Evolutionary conservation across 345 rosid species (phyloP).

Genomic region (Eucalyptus decipiens): DNA sequence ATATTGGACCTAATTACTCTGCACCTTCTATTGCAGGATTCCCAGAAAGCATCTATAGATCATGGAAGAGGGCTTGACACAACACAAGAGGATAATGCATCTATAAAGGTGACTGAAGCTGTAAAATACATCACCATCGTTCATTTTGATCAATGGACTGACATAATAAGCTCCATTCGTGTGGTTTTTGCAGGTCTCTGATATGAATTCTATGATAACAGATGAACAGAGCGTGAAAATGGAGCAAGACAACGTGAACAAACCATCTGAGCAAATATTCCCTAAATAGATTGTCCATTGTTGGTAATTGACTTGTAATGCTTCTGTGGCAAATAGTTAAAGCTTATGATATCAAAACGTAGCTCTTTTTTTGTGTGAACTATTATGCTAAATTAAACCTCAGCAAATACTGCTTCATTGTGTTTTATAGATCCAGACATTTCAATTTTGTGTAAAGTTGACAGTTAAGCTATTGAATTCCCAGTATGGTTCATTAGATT

Average conservation of each 20-base stretch:
- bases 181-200: conserved; percentile 31
- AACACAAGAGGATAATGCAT: conserved; percentile 31
- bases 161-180: not conserved
- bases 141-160: not conserved
- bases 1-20: not conserved
- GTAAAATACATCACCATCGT: not conserved
- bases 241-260: conserved; percentile 50
- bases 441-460: not conserved
- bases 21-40: conserved; percentile 30
- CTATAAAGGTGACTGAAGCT: conserved; percentile 31
- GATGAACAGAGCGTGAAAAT: conserved; percentile 56
- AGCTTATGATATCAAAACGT: not conserved
- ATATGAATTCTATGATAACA: conserved; percentile 33
- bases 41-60: conserved; percentile 30
- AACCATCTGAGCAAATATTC: conserved; percentile 37
- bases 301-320: not conserved
- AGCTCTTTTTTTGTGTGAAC: not conserved
- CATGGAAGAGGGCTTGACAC: conserved; percentile 44
- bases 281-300: conserved; percentile 11
- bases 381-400: not conserved
- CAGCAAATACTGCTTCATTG: not conserved
- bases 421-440: not conserved
- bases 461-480: not conserved
- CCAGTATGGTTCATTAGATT: not conserved
- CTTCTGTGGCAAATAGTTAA: not conserved